Base-by-base conservation (phyloP, 805 yeast genomes). In the Cephaloascus fragrans region DNA sequence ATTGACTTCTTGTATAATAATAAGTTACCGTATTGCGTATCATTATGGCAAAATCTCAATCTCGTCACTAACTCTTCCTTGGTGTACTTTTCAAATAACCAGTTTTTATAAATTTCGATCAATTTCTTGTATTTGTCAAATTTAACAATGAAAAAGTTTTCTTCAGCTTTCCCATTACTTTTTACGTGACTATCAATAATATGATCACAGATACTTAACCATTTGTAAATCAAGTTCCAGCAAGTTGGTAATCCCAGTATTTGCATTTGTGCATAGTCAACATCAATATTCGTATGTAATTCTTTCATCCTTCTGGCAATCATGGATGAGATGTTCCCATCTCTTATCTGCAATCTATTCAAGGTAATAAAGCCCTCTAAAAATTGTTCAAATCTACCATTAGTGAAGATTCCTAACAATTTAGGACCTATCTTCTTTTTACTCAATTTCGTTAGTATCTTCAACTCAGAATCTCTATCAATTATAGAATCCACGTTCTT, bases 261-360 rank as follows among this genome's bases (percentile, higher is more conserved):
- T 12, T 55, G 55, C 4, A 54, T 56, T 50, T 88, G 96, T 3
- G 61, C 62, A 2, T 59, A 55, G 18, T 75, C 71, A 38, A 93
- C 62, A 12, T 75, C 77, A 17, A 93, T 79, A 50, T 90, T 89
- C 41, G 69, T 70, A 54, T 93, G 98, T 40, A 93, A 69, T 48
- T 93, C 97, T 52, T 89, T 82, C 97, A 93, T 93, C 65, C 98
- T 80, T 66, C 95, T 78, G 12, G 96, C 97, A 46, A 93, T 81
- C 67, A 85, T 83, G 46, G 81, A 79, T 36, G 88, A 77, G 16
- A 84, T 79, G 20, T 77, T 80, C 44, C 86, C 78, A 45, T 79
- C 78, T 55, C 94, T 71, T 37, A 93, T 75, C 48, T 85, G 86
- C 5, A 73, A 69, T 46, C 77, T 81, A 29, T 79, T 77, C 49